These are phyloP conservation scores for Mycena epipterygia DNA, from an alignment of 768 basidiomycete genomes.

Conservation along the genomic window DNA sequence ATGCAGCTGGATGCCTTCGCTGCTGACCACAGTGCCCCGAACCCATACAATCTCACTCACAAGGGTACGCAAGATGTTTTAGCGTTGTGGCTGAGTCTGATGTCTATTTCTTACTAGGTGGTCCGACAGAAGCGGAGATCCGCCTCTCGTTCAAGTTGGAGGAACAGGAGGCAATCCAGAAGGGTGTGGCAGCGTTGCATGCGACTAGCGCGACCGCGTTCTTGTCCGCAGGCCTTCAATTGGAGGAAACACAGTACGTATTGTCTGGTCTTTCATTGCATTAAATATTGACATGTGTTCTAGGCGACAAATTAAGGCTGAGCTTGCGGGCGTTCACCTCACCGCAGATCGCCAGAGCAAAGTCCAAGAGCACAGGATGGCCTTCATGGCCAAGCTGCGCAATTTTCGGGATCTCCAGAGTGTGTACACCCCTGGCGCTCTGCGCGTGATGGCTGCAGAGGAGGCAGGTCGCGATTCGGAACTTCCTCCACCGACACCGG, in stretches of 20 bases:
- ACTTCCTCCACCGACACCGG: background rate
- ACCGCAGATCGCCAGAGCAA: constrained; percentile 7
- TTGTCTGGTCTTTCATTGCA: background rate
- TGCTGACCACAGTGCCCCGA: background rate
- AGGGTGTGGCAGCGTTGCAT: background rate
- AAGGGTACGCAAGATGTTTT: background rate
- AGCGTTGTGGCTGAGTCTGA: background rate
- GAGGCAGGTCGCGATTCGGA: background rate
- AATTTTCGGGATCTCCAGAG: background rate
- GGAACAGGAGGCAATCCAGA: background rate
- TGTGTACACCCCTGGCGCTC: constrained; percentile 12
- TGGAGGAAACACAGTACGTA: constrained; percentile 17
- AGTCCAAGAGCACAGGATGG: constrained; percentile 22
- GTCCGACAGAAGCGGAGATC: constrained; percentile 10
- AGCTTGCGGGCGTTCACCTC: background rate
- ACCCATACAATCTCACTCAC: background rate
- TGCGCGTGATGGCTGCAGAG: background rate
- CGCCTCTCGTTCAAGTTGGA: constrained; percentile 5
- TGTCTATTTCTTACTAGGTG: background rate
- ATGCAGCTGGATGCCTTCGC: background rate
- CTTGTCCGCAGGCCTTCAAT: background rate
- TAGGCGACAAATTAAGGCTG: background rate
- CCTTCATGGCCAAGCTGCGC: too few relatives aligned
- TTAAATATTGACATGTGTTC: background rate
- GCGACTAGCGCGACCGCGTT: background rate